Percentiles rank a stretch among this genome's conserved stretches.
These are phyloP conservation scores for Melampsora larici-populina DNA, from an alignment of 1,284 basidiomycete species.

Conservation along the genomic window DNA sequence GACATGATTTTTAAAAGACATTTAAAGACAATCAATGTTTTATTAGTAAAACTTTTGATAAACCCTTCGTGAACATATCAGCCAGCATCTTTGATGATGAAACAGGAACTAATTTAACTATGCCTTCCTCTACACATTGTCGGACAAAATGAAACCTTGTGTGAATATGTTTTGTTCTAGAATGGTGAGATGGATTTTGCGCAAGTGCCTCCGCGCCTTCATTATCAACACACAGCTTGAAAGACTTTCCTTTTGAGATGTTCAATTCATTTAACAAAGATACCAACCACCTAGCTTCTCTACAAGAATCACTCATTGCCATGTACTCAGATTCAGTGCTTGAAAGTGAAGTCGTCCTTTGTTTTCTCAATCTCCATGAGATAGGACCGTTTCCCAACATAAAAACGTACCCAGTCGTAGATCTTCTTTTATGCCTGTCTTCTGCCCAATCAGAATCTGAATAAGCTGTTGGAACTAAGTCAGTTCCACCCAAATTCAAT, in stretches of 20 bases:
- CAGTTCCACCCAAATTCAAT: background rate
- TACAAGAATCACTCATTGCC: slow-evolving; percentile 6
- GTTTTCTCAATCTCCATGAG: slow-evolving; percentile 3
- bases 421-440: background rate
- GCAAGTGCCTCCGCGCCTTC: background rate
- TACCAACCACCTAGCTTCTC: background rate
- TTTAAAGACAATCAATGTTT: background rate
- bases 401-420: background rate
- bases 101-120: background rate
- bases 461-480: background rate
- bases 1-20: background rate
- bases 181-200: slow-evolving; percentile 9
- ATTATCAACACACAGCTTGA: slow-evolving; percentile 2
- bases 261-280: no score
- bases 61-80: background rate
- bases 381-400: background rate
- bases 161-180: slow-evolving; percentile 9
- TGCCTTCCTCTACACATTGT: background rate
- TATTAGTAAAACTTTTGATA: background rate
- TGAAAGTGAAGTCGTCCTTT: slow-evolving; percentile 4
- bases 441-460: slow-evolving; percentile 25
- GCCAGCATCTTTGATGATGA: background rate
- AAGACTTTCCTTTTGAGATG: background rate
- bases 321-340: slow-evolving; percentile 9
- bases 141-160: background rate